These are phyloP conservation scores for Oryza officinalis DNA, from an alignment of 176 grass and related monocot species.

Conservation along the genomic window DNA sequence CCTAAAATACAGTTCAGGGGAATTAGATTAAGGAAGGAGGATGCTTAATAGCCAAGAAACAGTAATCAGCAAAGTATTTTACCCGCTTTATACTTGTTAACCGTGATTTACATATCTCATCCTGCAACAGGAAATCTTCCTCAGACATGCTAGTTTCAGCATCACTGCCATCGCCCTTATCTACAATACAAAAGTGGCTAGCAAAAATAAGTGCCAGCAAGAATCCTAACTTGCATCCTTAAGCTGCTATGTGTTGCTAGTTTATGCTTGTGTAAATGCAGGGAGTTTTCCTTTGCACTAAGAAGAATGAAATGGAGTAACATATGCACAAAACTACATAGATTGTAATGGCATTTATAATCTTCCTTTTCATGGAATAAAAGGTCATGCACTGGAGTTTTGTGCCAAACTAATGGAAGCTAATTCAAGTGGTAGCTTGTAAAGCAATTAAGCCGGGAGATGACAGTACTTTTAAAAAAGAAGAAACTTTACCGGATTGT, in stretches of 20 bases:
- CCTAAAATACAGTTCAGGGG: slow-evolving; percentile 52
- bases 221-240: neutral
- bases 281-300: slow-evolving; percentile 1
- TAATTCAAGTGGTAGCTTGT: slow-evolving; percentile 3
- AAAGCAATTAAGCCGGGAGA: slow-evolving; percentile 12
- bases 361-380: slow-evolving; percentile 6
- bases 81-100: slow-evolving; percentile 92
- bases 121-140: slow-evolving; percentile 91
- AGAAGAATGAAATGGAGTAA: slow-evolving; percentile 20
- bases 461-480: slow-evolving; percentile 4
- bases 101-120: slow-evolving; percentile 98
- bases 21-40: slow-evolving; percentile 25
- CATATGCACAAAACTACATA: slow-evolving; percentile 18
- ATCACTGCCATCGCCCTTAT: slow-evolving; percentile 88
- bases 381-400: neutral
- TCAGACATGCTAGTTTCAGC: slow-evolving; percentile 81
- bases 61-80: slow-evolving; percentile 25
- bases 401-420: slow-evolving; percentile 21
- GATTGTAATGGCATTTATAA: neutral
- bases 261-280: slow-evolving; percentile 18
- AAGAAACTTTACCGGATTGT: slow-evolving; percentile 64
- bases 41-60: slow-evolving; percentile 16
- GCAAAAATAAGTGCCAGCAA: neutral
- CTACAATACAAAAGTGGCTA: slow-evolving; percentile 46
- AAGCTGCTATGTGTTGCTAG: slow-evolving; percentile 5